These are phyloP conservation scores for Aplosporella prunicola DNA, from an alignment of 2,329 filamentous ascomycete species.

Conservation along the genomic window DNA sequence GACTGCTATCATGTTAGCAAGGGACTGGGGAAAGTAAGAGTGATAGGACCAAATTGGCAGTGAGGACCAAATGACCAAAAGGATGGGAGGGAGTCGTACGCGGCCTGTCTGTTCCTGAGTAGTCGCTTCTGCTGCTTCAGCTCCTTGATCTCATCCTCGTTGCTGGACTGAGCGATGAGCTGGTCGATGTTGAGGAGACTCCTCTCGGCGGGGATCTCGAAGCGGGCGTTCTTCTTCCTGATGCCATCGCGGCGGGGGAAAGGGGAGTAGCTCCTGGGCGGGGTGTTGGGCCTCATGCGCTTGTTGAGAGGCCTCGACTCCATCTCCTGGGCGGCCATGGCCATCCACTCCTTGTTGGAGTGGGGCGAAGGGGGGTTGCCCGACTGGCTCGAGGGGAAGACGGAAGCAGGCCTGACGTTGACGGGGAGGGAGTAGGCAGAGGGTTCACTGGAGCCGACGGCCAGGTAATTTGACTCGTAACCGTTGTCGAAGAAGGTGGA, in stretches of 20 bases:
- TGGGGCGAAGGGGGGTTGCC: conserved; percentile 51
- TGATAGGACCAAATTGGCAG: conserved; percentile 19
- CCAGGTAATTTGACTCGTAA: conserved; percentile 32
- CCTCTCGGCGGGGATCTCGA: conserved; percentile 90
- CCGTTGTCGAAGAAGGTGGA: conserved; percentile 49
- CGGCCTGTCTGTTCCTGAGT: conserved; percentile 89
- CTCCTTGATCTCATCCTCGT: conserved; percentile 93
- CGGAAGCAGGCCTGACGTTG: conserved; percentile 39
- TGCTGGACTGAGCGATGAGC: conserved; percentile 75
- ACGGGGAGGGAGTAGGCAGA: conserved; percentile 30
- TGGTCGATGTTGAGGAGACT: conserved; percentile 93
- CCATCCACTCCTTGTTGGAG: conserved; percentile 51
- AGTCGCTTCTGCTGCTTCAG: conserved; percentile 97
- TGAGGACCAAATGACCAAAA: conserved; percentile 34
- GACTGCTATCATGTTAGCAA: conserved; percentile 45
- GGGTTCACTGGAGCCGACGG: conserved; percentile 27
- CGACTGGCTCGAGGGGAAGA: conserved; percentile 37
- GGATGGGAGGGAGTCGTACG: conserved; percentile 47
- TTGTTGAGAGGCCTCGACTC: conserved; percentile 39
- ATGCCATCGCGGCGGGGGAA: conserved; percentile 73
- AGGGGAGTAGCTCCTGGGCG: conserved; percentile 66
- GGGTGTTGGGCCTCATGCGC: conserved; percentile 57
- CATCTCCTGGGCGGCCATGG: conserved; percentile 42
- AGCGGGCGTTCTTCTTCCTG: conserved; percentile 97
- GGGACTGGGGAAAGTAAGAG: conserved; percentile 22